phyloP scores from a whole-genome alignment of 805 yeast genomes.

The Candida sonorensis region DNA sequence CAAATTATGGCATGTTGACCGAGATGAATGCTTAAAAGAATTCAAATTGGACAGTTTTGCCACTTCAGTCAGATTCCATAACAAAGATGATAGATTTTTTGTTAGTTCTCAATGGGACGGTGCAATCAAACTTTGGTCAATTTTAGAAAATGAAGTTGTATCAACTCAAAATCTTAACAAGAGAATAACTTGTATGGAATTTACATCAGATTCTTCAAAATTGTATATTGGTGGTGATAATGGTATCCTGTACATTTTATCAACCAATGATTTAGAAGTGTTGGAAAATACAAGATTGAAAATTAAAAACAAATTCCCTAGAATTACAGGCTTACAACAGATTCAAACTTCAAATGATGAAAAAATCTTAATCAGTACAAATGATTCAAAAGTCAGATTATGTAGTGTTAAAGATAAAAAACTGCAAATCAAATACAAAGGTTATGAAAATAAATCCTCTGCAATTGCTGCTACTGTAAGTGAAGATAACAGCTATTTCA shows the following conservation, averaged over 20 bases:
- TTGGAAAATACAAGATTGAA: constrained; percentile 39
- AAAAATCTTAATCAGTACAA: constrained; percentile 57
- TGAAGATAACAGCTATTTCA: constrained; percentile 49
- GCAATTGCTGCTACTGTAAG: constrained; percentile 63
- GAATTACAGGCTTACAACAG: constrained; percentile 70
- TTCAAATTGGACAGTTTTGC: constrained; percentile 78
- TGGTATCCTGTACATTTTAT: constrained; percentile 57
- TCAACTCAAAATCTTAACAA: constrained; percentile 54
- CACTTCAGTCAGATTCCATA: constrained; percentile 74
- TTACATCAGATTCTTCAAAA: constrained; percentile 59
- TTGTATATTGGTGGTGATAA: constrained; percentile 72
- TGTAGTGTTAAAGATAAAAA: constrained; percentile 48
- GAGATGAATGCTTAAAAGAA: constrained; percentile 52
- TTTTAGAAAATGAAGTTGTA: constrained; percentile 65
- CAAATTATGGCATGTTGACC: constrained; percentile 77
- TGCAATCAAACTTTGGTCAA: constrained; percentile 73
- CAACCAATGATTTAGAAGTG: constrained; percentile 55
- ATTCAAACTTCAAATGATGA: constrained; percentile 26
- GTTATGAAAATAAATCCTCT: constrained; percentile 62
- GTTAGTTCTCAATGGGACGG: constrained; percentile 77
- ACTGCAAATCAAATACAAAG: constrained; percentile 64
- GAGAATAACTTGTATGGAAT: constrained; percentile 66
- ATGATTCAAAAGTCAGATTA: constrained; percentile 72
- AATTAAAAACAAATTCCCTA: constrained; percentile 40
- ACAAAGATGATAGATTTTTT: constrained; percentile 81